Percentiles rank a stretch among this genome's conserved stretches.
phyloP scores from a whole-genome alignment of 441 rosid species.

The Breynia disticha region DNA sequence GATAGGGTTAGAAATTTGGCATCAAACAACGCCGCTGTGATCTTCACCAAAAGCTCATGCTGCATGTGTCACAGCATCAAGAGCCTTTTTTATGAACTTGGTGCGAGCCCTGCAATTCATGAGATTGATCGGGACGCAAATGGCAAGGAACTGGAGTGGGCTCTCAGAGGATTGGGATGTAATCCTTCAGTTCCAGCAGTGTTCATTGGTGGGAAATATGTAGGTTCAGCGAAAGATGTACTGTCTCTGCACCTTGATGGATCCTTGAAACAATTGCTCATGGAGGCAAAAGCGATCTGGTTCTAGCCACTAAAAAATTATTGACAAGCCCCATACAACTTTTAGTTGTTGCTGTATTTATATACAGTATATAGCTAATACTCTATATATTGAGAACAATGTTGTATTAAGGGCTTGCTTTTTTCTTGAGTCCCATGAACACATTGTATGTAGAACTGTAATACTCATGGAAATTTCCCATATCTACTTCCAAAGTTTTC shows the following conservation, averaged over 20 bases:
- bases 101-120: conserved; percentile 67
- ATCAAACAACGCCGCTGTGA: conserved; percentile 32
- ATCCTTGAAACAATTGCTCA: conserved; percentile 65
- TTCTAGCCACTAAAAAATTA: conserved; percentile 27
- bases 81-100: conserved; percentile 79
- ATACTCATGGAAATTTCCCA: neutral
- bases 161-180: conserved; percentile 53
- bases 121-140: conserved; percentile 66
- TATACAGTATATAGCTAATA: conserved; percentile 12
- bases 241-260: conserved; percentile 89
- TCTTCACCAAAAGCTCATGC: conserved; percentile 37
- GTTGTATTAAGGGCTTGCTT: conserved; percentile 23
- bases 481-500: too few relatives aligned
- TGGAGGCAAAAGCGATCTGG: conserved; percentile 86
- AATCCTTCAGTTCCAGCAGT: conserved; percentile 76
- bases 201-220: conserved; percentile 67
- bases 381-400: conserved; percentile 13
- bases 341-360: too few relatives aligned
- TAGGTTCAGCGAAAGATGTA: conserved; percentile 66
- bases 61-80: conserved; percentile 88
- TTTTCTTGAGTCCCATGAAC: conserved; percentile 21
- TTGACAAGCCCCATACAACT: neutral
- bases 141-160: conserved; percentile 79
- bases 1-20: conserved; percentile 32
- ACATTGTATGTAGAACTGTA: conserved; percentile 13